A percentile compares a stretch with the other conserved stretches of the same genome.
phyloP scores from a whole-genome alignment of 176 grass and related monocot species.

The Canna indica region DNA sequence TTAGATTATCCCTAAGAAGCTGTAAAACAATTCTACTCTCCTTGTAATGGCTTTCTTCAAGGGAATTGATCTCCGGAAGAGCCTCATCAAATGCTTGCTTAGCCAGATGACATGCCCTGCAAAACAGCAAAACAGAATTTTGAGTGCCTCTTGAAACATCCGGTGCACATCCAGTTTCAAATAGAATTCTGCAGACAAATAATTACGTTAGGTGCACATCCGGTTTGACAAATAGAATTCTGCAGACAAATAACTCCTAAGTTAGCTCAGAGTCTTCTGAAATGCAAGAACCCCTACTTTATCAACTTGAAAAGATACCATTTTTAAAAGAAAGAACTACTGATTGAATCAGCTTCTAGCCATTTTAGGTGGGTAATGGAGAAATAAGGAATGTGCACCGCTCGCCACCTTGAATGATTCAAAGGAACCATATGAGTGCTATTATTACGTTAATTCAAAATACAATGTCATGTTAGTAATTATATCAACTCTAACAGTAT shows the following conservation, averaged over 20 bases:
- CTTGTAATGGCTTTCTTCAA: conserved; percentile 36
- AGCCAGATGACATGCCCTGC: conserved; percentile 61
- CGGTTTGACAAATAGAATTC: background rate
- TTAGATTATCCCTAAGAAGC: conserved; percentile 61
- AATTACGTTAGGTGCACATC: background rate
- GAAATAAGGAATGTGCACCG: too few relatives aligned
- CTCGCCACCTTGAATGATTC: too few relatives aligned
- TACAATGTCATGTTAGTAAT: too few relatives aligned
- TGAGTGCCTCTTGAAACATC: background rate
- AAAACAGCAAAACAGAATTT: conserved; percentile 2
- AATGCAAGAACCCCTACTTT: too few relatives aligned
- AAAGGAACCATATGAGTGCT: too few relatives aligned
- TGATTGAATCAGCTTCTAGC: too few relatives aligned
- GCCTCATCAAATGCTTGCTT: conserved; percentile 77
- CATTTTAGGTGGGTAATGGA: too few relatives aligned
- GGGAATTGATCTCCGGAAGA: conserved; percentile 43
- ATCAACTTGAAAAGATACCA: too few relatives aligned
- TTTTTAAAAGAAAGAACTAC: too few relatives aligned
- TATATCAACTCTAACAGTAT: too few relatives aligned
- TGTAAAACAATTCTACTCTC: conserved; percentile 60
- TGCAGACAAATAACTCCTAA: background rate
- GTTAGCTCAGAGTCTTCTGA: too few relatives aligned
- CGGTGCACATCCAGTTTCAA: background rate
- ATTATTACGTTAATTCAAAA: too few relatives aligned
- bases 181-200: background rate